A percentile compares a stretch with the other conserved stretches of the same genome.
Conservation (phyloP, 495 filamentous ascomycete genomes). For the Aspergillus indologenus region DNA sequence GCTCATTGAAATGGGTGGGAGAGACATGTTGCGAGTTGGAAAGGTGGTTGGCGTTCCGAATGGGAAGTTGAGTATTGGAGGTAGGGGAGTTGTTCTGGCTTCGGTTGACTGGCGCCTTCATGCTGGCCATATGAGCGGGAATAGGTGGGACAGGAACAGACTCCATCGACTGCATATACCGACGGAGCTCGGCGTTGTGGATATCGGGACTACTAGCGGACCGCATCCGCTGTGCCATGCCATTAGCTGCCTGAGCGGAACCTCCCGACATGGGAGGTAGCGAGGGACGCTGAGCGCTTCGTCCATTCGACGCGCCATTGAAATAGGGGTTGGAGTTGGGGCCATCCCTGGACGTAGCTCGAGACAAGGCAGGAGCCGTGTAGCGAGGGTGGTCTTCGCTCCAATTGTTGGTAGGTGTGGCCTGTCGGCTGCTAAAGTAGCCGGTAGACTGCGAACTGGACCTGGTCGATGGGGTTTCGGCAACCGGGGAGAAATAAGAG, state of each 20-base stretch:
- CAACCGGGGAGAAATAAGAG: conserved; percentile 89
- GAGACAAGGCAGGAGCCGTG: conserved; percentile 81
- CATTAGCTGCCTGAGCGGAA: conserved; percentile 52
- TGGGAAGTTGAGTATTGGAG: conserved; percentile 44
- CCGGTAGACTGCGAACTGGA: conserved; percentile 71
- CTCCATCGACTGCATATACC: conserved; percentile 61
- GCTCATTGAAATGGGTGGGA: conserved; percentile 39
- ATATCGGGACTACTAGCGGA: conserved; percentile 71
- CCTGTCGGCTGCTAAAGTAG: conserved; percentile 77
- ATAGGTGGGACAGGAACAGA: conserved; percentile 63
- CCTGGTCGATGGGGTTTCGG: conserved; percentile 81
- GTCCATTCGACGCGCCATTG: conserved; percentile 52
- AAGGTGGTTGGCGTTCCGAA: conserved; percentile 29
- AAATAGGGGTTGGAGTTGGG: conserved; percentile 57
- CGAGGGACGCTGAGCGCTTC: conserved; percentile 72
- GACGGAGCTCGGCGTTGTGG: conserved; percentile 46
- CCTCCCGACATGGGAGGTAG: conserved; percentile 69
- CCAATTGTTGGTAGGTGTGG: conserved; percentile 54
- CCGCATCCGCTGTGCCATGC: conserved; percentile 55
- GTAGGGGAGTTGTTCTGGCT: conserved; percentile 67
- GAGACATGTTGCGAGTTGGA: conserved; percentile 20
- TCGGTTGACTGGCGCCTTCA: conserved; percentile 59
- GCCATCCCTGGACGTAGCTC: conserved; percentile 76
- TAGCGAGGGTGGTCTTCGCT: conserved; percentile 72
- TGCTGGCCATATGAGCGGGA: conserved; percentile 58